These are phyloP conservation scores for Corrigiola litoralis DNA, from an alignment of 179 eudicot species.

Conservation along the genomic window DNA sequence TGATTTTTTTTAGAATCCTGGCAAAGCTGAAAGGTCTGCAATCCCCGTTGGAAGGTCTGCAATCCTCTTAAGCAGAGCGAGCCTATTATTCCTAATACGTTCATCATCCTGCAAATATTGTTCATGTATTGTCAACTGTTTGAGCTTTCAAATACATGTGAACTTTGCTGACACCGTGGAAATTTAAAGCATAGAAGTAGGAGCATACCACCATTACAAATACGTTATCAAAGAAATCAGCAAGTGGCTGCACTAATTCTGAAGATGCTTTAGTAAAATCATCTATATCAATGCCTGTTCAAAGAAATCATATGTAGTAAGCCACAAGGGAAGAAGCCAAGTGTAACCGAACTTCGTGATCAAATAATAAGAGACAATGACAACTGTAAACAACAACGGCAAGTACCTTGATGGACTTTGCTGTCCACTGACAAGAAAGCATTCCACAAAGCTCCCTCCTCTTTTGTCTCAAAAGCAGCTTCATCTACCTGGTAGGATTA, in stretches of 20 bases:
- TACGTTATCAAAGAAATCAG: conserved; percentile 77
- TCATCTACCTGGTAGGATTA: conserved; percentile 63
- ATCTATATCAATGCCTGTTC: conserved; percentile 72
- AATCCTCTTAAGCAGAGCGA: conserved; percentile 61
- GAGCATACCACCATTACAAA: conserved; percentile 98
- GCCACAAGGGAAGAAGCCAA: background rate
- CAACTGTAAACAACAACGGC: too few species aligned
- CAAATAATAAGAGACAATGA: background rate
- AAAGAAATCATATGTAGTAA: background rate
- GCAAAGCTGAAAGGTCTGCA: conserved; percentile 83
- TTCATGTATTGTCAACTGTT: background rate
- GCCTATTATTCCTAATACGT: conserved; percentile 73
- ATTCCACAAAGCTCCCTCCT: conserved; percentile 79
- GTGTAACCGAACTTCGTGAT: background rate
- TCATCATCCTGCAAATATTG: conserved; percentile 72
- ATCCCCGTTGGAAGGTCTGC: conserved; percentile 92
- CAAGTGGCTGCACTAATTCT: conserved; percentile 73
- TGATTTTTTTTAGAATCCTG: conserved; percentile 57
- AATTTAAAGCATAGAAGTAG: background rate
- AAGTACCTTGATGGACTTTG: conserved; percentile 65
- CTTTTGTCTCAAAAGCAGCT: conserved; percentile 61
- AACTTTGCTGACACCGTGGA: background rate
- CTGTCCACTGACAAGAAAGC: conserved; percentile 64
- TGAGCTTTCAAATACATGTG: background rate
- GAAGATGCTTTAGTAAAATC: conserved; percentile 67